phyloP scores from a whole-genome alignment of 148 eudicot genomes.

The Pouteria glomerata region DNA sequence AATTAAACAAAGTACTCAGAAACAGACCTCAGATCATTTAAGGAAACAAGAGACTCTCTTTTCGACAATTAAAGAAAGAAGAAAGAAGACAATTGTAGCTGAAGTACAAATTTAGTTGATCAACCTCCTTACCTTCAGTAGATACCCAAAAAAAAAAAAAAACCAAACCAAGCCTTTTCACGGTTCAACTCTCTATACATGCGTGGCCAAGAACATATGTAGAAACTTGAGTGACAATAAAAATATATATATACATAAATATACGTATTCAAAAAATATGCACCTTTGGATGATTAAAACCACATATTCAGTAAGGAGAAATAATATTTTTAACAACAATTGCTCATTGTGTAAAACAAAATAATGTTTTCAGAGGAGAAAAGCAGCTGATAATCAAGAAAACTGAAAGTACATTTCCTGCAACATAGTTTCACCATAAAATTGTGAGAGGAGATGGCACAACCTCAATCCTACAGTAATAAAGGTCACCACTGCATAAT shows the following conservation, averaged over 20 bases:
- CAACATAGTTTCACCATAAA: background rate
- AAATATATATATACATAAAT: too few species aligned
- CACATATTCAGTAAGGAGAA: background rate
- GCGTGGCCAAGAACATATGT: too few species aligned
- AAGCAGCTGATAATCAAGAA: background rate
- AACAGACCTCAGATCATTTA: slow-evolving; percentile 10
- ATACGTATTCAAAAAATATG: background rate
- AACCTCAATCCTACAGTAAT: background rate
- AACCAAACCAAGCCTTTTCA: too few species aligned
- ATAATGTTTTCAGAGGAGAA: background rate
- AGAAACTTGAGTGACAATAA: too few species aligned
- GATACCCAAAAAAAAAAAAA: background rate
- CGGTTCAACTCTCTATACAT: too few species aligned
- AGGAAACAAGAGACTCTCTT: too few species aligned
- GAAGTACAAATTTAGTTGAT: too few species aligned
- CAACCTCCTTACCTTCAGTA: background rate
- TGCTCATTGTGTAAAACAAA: background rate
- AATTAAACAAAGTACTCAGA: slow-evolving; percentile 5
- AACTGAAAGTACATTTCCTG: background rate
- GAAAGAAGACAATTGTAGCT: too few species aligned
- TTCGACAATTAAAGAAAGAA: too few species aligned
- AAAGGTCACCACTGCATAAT: background rate
- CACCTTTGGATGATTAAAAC: background rate
- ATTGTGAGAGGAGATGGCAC: background rate
- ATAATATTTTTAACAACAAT: background rate